Conservation (phyloP, 768 basidiomycete genomes). For the Boletus bicolor region DNA sequence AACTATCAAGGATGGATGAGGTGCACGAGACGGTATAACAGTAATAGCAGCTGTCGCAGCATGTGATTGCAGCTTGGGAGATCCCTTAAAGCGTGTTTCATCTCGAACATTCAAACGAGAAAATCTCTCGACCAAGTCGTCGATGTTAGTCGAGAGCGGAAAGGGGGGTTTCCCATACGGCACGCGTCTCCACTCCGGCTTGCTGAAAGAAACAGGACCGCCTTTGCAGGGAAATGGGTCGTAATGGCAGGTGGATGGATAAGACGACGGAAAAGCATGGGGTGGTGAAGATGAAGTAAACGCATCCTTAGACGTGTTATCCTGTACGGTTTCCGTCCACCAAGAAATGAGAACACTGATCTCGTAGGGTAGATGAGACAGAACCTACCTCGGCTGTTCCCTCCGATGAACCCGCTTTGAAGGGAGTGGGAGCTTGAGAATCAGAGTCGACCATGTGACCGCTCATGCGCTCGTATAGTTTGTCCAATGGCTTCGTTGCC, state of each 20-base stretch:
- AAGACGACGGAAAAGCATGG: constrained; percentile 16
- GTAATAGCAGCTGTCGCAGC: constrained; percentile 20
- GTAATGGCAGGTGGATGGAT: constrained; percentile 14
- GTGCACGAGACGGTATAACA: constrained; percentile 12
- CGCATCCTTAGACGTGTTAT: neutral
- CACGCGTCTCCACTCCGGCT: constrained; percentile 6
- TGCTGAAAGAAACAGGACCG: neutral
- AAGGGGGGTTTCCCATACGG: neutral
- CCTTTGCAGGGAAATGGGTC: constrained; percentile 21
- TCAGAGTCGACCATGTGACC: neutral
- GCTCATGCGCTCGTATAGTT: neutral
- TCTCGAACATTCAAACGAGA: constrained; percentile 17
- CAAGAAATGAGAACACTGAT: neutral
- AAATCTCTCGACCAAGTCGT: constrained; percentile 12
- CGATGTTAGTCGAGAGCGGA: neutral
- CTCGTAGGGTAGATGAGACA: too few species aligned
- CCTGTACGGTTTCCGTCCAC: neutral
- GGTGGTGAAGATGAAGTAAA: constrained; percentile 4
- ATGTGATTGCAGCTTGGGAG: neutral
- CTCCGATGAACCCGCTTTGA: neutral
- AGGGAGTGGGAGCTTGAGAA: neutral
- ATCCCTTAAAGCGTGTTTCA: neutral
- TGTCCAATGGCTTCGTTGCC: neutral
- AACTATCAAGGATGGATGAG: constrained; percentile 14
- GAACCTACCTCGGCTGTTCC: neutral